phyloP scores from a whole-genome alignment of 2,329 filamentous ascomycete genomes.

The Fusarium kyushuense region DNA sequence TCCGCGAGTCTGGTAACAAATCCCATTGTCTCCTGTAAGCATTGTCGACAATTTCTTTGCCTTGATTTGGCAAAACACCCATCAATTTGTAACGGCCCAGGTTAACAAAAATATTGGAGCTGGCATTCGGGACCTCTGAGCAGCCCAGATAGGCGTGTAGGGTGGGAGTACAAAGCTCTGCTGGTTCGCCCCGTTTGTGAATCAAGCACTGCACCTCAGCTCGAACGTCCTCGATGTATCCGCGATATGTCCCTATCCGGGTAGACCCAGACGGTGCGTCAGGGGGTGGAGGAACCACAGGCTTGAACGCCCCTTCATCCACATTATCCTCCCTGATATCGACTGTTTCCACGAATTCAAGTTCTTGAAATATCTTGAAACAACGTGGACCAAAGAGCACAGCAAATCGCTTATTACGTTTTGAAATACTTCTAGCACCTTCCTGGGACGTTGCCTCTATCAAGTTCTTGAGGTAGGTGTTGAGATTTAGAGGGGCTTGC shows the following conservation, averaged over 20 bases:
- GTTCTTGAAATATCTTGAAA: slow-evolving; percentile 60
- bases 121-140: slow-evolving; percentile 48
- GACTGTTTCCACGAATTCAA: slow-evolving; percentile 61
- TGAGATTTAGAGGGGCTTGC: slow-evolving; percentile 60
- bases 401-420: slow-evolving; percentile 67
- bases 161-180: slow-evolving; percentile 51
- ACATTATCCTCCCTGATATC: slow-evolving; percentile 55
- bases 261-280: slow-evolving; percentile 53
- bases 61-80: slow-evolving; percentile 54
- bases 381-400: slow-evolving; percentile 66
- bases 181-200: slow-evolving; percentile 51
- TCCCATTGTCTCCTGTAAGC: slow-evolving; percentile 59
- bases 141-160: slow-evolving; percentile 52
- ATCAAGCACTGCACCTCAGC: slow-evolving; percentile 61
- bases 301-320: slow-evolving; percentile 55
- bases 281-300: slow-evolving; percentile 51
- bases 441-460: slow-evolving; percentile 54
- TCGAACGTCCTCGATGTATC: slow-evolving; percentile 63
- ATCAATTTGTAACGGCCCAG: slow-evolving; percentile 53
- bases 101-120: slow-evolving; percentile 48
- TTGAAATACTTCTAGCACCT: slow-evolving; percentile 62
- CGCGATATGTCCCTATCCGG: slow-evolving; percentile 57
- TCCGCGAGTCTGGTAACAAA: slow-evolving; percentile 48
- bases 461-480: slow-evolving; percentile 65
- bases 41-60: slow-evolving; percentile 53